phyloP scores from a whole-genome alignment of 768 basidiomycete genomes.

The Pholiota molesta region DNA sequence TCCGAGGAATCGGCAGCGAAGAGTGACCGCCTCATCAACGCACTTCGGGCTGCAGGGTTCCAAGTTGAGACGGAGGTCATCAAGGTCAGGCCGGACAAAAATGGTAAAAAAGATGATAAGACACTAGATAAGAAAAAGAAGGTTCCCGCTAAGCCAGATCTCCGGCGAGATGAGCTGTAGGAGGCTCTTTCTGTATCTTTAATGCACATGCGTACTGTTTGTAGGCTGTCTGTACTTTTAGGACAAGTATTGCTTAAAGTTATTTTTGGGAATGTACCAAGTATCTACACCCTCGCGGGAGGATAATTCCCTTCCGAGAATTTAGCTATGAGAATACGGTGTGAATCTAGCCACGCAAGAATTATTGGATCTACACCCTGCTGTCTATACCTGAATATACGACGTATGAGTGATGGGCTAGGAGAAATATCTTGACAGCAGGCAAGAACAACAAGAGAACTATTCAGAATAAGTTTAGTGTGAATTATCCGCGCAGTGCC shows the following conservation, averaged over 20 bases:
- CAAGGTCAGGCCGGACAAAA: conserved; percentile 27
- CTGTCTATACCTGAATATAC: neutral
- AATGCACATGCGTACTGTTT: conserved; percentile 2
- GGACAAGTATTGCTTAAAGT: conserved; percentile 10
- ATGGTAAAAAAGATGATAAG: conserved; percentile 28
- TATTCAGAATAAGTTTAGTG: conserved; percentile 6
- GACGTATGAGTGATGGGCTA: neutral
- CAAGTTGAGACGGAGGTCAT: conserved; percentile 44
- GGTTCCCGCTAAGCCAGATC: conserved; percentile 16
- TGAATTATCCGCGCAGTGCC: conserved; percentile 6
- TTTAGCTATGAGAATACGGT: conserved; percentile 11
- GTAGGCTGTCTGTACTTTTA: conserved; percentile 24
- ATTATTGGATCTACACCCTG: conserved; percentile 2
- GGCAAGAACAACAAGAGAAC: conserved; percentile 5
- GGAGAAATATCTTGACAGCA: conserved; percentile 8
- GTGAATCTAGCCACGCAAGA: neutral
- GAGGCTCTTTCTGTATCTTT: conserved; percentile 6
- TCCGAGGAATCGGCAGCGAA: conserved; percentile 45
- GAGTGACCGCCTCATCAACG: conserved; percentile 42
- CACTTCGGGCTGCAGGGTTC: conserved; percentile 55
- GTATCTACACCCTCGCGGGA: conserved; percentile 9
- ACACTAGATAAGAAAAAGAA: conserved; percentile 16
- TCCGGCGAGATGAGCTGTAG: conserved; percentile 25
- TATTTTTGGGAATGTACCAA: conserved; percentile 5
- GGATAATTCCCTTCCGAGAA: conserved; percentile 7